Base-by-base conservation (phyloP, 805 yeast genomes). In the Metschnikowia hibisci region DNA sequence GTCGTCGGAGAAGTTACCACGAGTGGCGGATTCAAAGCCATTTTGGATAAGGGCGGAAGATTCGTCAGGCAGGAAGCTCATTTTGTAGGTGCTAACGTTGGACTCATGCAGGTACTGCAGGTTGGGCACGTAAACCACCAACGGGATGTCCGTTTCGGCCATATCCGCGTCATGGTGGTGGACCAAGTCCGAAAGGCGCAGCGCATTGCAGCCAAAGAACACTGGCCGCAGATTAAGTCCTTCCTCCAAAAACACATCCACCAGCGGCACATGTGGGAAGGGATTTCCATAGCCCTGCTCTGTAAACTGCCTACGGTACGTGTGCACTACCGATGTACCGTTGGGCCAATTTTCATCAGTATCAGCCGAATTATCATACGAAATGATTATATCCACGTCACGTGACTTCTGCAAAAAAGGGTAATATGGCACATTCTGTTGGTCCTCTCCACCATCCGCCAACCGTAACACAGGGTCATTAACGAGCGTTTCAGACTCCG, bases 381-480 rank as follows among this genome's bases (percentile, higher is more conserved):
- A 83, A 50, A 86, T 71, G 6, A 85, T 66, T 11, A 80, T 68
- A 57, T 86, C 93, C 27, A 83, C 66, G 11, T 72, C 63, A 58
- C 89, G 69, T 34, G 76, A 75, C 5, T 78, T 77, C 51, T 82
- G 84, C 22, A 84, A 54, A 39, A 86, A 68, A 2, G 91, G 87
- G 25, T 74, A 65, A 30, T 82, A 60, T 0, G 95, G 93, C 13
- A 86, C 69, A 54, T 84, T 84, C 60, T 84, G 88, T 7, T 72
- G 43, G 58, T 85, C 91, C 59, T 82, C 87, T 26, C 93, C 95
- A 33, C 95, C 95, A 57, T 86, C 95, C 25, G 78, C 87, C 46
- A 86, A 67, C 54, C 67, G 74, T 33, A 84, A 66, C 18, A 71
- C 60, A 4, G 68, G 68, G 36, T 73, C 60, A 3, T 31, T 27